A percentile compares a stretch with the other conserved stretches of the same genome.
Evolutionary conservation across 2,329 filamentous ascomycete species (phyloP).

Genomic region (Chrysoporthe puriensis): DNA sequence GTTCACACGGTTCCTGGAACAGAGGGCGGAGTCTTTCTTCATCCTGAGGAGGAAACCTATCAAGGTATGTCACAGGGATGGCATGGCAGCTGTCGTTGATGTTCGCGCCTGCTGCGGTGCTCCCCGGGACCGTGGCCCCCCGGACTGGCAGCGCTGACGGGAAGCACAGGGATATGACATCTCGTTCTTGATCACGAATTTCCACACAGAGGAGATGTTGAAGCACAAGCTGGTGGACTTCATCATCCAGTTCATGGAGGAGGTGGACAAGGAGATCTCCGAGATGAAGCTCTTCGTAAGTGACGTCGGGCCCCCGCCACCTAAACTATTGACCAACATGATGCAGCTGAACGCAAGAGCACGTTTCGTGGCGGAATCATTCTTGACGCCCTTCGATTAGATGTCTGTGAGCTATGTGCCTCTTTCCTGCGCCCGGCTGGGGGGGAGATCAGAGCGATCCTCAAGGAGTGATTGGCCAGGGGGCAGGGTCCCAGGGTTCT

Average conservation of each 20-base stretch:
- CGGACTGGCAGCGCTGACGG: constrained; percentile 15
- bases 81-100: neutral
- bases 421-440: neutral
- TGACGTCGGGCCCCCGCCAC: constrained; percentile 32
- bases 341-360: constrained; percentile 88
- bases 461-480: neutral
- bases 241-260: constrained; percentile 99
- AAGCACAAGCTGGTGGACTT: constrained; percentile 99
- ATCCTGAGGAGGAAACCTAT: constrained; percentile 94
- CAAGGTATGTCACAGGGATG: constrained; percentile 62
- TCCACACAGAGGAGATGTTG: constrained; percentile 97
- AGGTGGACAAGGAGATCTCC: constrained; percentile 99
- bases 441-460: neutral
- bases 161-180: constrained; percentile 85
- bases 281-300: constrained; percentile 97
- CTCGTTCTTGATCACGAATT: constrained; percentile 97
- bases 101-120: constrained; percentile 11
- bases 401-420: too few species aligned
- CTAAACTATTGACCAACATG: constrained; percentile 32
- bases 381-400: constrained; percentile 72
- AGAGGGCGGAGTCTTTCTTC: constrained; percentile 95
- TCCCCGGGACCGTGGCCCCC: neutral
- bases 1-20: constrained; percentile 94
- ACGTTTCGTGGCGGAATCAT: constrained; percentile 97
- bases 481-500: neutral